These are phyloP conservation scores for Penstemon davidsonii DNA, from an alignment of 257 asterid genomes.

Conservation along the genomic window DNA sequence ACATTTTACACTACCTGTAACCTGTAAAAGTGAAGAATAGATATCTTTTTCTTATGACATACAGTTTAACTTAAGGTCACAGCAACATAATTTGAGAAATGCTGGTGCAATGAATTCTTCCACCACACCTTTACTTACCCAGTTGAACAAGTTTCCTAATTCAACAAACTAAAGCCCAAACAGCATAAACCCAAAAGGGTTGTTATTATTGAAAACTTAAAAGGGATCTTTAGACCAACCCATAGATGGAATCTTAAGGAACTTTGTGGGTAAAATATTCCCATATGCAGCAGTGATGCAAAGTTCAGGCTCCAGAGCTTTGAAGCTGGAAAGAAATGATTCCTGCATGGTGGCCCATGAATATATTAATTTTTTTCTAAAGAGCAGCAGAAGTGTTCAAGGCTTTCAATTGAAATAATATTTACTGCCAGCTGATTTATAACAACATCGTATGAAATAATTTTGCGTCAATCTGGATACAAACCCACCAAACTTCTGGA, in stretches of 20 bases:
- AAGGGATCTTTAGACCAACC: constrained; percentile 53
- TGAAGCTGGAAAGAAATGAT: constrained; percentile 57
- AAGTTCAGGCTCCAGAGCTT: constrained; percentile 84
- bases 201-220: background rate
- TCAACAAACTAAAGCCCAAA: background rate
- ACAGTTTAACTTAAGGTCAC: background rate
- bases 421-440: constrained; percentile 16
- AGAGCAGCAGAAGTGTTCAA: background rate
- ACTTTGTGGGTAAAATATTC: constrained; percentile 80
- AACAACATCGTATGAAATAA: background rate
- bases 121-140: background rate
- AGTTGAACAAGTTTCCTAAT: background rate
- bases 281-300: constrained; percentile 98
- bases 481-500: background rate
- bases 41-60: background rate
- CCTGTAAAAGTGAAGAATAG: background rate
- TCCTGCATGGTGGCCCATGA: constrained; percentile 51
- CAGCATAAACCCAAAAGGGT: background rate
- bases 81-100: background rate
- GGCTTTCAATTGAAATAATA: background rate
- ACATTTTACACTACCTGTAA: constrained; percentile 1
- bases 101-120: background rate
- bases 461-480: background rate
- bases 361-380: constrained; percentile 3
- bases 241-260: constrained; percentile 78